Conservation (phyloP, 1,284 basidiomycete species). For the Agroathelia rolfsii region DNA sequence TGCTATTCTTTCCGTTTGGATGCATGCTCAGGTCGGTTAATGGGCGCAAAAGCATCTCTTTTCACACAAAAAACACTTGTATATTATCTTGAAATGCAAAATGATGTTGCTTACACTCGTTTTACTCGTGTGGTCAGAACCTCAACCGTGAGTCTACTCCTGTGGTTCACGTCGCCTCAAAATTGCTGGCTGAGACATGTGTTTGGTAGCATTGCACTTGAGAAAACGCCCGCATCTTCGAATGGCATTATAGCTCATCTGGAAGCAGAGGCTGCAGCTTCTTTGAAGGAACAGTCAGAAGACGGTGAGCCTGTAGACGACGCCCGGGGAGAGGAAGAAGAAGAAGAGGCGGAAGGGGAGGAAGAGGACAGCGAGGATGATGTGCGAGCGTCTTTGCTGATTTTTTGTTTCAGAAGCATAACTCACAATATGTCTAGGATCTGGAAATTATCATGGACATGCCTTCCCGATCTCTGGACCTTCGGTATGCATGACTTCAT, state of each 20-base stretch:
- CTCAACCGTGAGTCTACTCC: conserved; percentile 42
- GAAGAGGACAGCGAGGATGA: conserved; percentile 27
- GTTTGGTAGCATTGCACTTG: conserved; percentile 33
- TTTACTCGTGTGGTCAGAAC: conserved; percentile 29
- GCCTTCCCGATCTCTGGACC: conserved; percentile 57
- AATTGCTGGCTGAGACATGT: conserved; percentile 11
- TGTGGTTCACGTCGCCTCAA: too few relatives aligned
- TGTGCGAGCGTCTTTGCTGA: conserved; percentile 22
- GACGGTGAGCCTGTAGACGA: conserved; percentile 5
- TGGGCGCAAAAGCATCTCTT: conserved; percentile 14
- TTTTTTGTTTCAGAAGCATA: conserved; percentile 1
- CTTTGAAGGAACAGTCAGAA: conserved; percentile 12
- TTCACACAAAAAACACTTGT: conserved; percentile 13
- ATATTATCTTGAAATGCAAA: conserved; percentile 26
- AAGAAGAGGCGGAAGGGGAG: conserved; percentile 19
- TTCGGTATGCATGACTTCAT: conserved; percentile 37
- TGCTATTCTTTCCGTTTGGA: too few relatives aligned
- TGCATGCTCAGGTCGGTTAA: too few relatives aligned
- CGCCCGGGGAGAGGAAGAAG: conserved; percentile 20
- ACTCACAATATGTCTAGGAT: conserved; percentile 34
- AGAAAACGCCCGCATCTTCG: conserved; percentile 27
- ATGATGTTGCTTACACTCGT: conserved; percentile 28
- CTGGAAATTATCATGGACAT: conserved; percentile 77
- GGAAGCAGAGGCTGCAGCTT: conserved; percentile 29
- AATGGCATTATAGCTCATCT: conserved; percentile 38